These are phyloP conservation scores for Pythium apleroticum DNA, from an alignment of 352 stramenopile genomes.

Conservation along the genomic window DNA sequence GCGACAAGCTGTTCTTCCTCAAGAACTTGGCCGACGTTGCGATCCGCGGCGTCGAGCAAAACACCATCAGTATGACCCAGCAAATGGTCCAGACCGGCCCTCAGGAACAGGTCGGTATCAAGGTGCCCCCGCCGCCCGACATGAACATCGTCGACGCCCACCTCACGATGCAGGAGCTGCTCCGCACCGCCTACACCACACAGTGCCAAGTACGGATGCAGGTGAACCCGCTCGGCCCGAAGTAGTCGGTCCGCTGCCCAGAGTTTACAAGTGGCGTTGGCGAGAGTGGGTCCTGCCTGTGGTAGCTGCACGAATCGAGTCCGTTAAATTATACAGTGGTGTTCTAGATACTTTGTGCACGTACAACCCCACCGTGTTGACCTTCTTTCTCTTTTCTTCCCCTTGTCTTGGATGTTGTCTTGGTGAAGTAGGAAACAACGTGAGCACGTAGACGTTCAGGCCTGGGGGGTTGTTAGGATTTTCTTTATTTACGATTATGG, in stretches of 20 bases:
- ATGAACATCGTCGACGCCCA: conserved; percentile 70
- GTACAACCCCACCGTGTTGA: background rate
- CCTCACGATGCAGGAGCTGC: conserved; percentile 80
- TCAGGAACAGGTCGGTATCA: conserved; percentile 28
- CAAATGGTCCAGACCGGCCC: conserved; percentile 13
- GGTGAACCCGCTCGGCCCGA: conserved; percentile 41
- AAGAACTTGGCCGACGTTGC: conserved; percentile 80
- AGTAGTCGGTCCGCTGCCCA: conserved; percentile 30
- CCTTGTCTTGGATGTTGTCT: too few relatives aligned
- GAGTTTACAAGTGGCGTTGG: background rate
- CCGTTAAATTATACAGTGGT: conserved; percentile 29
- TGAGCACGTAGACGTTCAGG: too few relatives aligned
- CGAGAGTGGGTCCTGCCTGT: too few relatives aligned
- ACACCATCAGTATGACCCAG: conserved; percentile 48
- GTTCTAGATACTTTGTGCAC: conserved; percentile 2
- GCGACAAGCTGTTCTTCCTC: conserved; percentile 82
- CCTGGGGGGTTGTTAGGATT: background rate
- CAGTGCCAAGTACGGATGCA: conserved; percentile 84
- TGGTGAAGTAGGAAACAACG: too few relatives aligned
- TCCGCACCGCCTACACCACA: conserved; percentile 81
- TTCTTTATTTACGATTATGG: conserved; percentile 5
- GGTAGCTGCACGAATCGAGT: conserved; percentile 6
- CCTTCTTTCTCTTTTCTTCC: background rate
- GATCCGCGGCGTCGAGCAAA: conserved; percentile 78
- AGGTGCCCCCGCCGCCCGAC: conserved; percentile 42